Base-by-base conservation (phyloP, 2,329 filamentous ascomycete species). In the Scedosporium dehoogii region DNA sequence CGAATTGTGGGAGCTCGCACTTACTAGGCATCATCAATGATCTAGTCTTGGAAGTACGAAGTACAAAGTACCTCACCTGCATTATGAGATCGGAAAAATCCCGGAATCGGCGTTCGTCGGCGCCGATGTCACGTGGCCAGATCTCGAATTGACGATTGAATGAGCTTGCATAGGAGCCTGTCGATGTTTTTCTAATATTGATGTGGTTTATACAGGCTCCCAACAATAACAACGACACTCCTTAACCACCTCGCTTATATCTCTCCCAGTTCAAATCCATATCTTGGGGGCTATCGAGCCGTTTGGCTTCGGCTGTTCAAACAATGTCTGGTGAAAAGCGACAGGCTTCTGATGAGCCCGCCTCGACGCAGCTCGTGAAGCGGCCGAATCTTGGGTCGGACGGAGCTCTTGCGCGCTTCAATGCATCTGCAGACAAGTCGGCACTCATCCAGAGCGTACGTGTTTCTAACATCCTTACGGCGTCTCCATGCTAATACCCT, bases 241-340 rank as follows among this genome's bases (percentile, higher is more conserved):
- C 2, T 38, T 14, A 12, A 12, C 3, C 33, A 4, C 33, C 10
- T 3, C 33, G 29, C 9, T 38, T 12, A 4, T 38, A 38, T 38
- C 9, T n/a, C 6, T 33, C 44, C 16, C 21, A 48, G 16, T n/a
- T 10, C n/a, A 18, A 23, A 23, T 3, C 44, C 21, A n/a, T n/a
- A 48, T 48, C 14, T 12, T 38, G 44, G 16, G 21, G 44, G 21
- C 44, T 48, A n/a, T 23, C 44, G 44, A 29, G 4, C 12, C 12
- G 53, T 56, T 56, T 16, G 7, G n/a, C 6, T 25, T 6, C 7
- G 23, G 53, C 29, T 12, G 23, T 21, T 23, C 53, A n/a, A 27
- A n/a, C 51, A 12, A 97, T 96, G 92, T 91, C 92, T 41, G 84
- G 89, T 66, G 92, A 96, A 76, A 97, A 99, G 78, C 86, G 94